Conservation (phyloP, 1,139 yeast genomes). For the Kodamaea suecica region DNA sequence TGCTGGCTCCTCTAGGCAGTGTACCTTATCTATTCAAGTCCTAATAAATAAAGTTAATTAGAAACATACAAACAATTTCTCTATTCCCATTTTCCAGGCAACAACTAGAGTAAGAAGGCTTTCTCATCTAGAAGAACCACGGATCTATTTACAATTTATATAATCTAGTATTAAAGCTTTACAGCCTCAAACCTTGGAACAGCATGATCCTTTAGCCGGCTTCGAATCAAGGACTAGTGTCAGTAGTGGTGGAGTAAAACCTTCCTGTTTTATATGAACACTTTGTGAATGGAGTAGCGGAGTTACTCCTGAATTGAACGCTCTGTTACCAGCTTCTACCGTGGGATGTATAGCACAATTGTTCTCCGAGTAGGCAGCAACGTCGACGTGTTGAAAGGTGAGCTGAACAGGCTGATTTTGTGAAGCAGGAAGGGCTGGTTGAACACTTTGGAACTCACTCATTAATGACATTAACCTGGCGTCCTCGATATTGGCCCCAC, state of each 20-base stretch:
- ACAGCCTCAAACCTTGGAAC: constrained; percentile 1
- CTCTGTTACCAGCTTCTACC: neutral
- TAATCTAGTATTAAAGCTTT: too few species aligned
- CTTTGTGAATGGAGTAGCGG: neutral
- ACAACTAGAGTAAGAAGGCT: too few species aligned
- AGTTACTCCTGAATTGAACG: neutral
- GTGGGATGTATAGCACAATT: neutral
- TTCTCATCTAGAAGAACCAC: too few species aligned
- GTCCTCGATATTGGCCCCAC: constrained; percentile 1
- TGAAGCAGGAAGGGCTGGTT: too few species aligned
- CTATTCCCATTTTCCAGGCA: too few species aligned
- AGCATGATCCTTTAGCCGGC: neutral
- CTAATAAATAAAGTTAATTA: too few species aligned
- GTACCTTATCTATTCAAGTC: too few species aligned
- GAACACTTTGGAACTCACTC: constrained; percentile 3
- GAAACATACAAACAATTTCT: too few species aligned
- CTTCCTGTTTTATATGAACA: neutral
- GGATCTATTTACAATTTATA: too few species aligned
- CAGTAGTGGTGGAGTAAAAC: neutral
- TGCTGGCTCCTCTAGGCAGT: too few species aligned
- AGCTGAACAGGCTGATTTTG: neutral
- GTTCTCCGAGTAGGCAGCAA: neutral
- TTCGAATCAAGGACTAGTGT: neutral
- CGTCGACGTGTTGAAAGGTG: neutral
- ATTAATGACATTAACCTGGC: constrained; percentile 2